Conservation (phyloP, 306 rosid genomes). For the Quercus wislizeni region DNA sequence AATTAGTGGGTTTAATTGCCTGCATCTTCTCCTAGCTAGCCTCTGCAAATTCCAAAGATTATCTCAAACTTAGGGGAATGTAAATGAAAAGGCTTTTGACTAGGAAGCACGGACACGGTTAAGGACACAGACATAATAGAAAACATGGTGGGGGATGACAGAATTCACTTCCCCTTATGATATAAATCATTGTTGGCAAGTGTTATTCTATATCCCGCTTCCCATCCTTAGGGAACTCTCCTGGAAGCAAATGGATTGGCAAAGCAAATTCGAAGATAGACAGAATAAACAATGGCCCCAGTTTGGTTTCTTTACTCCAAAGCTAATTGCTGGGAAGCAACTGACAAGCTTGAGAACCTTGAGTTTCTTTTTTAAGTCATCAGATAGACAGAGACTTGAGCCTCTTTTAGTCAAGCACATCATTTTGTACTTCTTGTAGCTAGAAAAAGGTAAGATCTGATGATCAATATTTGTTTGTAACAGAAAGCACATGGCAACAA, state of each 20-base stretch:
- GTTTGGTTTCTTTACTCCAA: conserved; percentile 12
- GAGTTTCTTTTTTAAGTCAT: neutral
- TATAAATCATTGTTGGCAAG: neutral
- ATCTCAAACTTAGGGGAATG: too few species aligned
- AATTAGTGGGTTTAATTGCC: too few species aligned
- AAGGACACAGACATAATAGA: too few species aligned
- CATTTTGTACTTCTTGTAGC: neutral
- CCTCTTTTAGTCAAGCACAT: neutral
- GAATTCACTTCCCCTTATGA: neutral
- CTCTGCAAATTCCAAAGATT: too few species aligned
- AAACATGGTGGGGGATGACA: too few species aligned
- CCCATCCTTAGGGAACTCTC: too few species aligned
- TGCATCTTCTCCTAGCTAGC: too few species aligned
- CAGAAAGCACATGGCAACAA: neutral
- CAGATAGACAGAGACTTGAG: too few species aligned
- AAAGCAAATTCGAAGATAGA: too few species aligned
- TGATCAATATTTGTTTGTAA: neutral
- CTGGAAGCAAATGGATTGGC: too few species aligned
- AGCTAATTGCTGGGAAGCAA: neutral
- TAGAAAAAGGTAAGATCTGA: neutral
- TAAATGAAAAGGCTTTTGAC: too few species aligned
- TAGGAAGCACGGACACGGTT: too few species aligned
- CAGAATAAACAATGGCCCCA: neutral
- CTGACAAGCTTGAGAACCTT: neutral
- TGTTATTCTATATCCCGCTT: neutral